These are phyloP conservation scores for Rusavskia elegans DNA, from an alignment of 495 filamentous ascomycete genomes.

Conservation along the genomic window DNA sequence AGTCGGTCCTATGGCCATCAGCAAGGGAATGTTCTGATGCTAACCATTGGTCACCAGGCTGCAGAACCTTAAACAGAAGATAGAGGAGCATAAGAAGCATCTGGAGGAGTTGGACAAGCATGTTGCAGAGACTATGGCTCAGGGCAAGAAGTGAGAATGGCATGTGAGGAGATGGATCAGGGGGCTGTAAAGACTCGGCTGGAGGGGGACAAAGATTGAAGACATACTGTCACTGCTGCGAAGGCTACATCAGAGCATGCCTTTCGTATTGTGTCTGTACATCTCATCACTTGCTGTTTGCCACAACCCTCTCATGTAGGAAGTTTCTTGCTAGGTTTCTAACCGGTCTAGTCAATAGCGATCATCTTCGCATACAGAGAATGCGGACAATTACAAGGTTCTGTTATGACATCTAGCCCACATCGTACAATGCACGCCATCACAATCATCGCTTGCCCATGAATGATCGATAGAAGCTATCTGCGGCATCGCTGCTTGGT, in stretches of 20 bases:
- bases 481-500: conserved; percentile 46
- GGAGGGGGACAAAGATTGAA: neutral
- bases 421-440: no score
- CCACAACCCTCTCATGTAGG: neutral
- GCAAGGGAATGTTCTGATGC: neutral
- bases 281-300: neutral
- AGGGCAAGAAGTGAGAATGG: conserved; percentile 18
- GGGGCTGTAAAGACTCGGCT: neutral
- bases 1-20: conserved; percentile 28
- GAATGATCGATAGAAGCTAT: conserved; percentile 72
- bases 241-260: neutral
- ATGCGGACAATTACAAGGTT: neutral
- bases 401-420: neutral
- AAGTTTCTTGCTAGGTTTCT: no score
- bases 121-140: conserved; percentile 29
- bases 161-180: conserved; percentile 12
- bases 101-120: conserved; percentile 69
- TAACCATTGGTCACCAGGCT: conserved; percentile 25
- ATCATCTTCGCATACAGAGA: neutral
- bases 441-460: conserved; percentile 34
- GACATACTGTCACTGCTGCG: neutral
- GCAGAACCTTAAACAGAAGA: conserved; percentile 53
- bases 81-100: conserved; percentile 62
- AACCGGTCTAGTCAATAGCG: no score
- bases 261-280: neutral